These are phyloP conservation scores for Aspergillus intermedius DNA, from an alignment of 2,329 filamentous ascomycete genomes.

Conservation along the genomic window DNA sequence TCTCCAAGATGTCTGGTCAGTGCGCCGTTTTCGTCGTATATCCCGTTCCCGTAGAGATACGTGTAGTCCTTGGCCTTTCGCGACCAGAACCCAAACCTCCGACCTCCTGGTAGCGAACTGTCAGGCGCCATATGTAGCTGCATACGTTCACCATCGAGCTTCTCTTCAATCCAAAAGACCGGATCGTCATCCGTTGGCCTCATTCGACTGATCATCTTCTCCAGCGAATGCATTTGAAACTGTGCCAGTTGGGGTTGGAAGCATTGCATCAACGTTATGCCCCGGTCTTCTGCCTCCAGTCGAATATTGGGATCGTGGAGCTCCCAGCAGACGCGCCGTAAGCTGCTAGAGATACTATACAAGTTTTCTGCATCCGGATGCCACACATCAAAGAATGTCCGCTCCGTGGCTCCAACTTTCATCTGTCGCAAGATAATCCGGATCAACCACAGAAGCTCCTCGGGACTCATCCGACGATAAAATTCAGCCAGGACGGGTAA, in stretches of 20 bases:
- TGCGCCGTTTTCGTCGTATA: constrained; percentile 67
- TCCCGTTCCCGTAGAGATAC: constrained; percentile 76
- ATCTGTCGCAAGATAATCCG: constrained; percentile 82
- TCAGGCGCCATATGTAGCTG: constrained; percentile 88
- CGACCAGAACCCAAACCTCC: constrained; percentile 82
- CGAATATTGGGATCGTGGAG: constrained; percentile 66
- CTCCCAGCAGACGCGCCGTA: constrained; percentile 92
- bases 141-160: constrained; percentile 94
- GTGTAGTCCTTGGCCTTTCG: constrained; percentile 95
- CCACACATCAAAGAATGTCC: constrained; percentile 78
- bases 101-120: constrained; percentile 59
- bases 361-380: constrained; percentile 69
- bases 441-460: constrained; percentile 91
- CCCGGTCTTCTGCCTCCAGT: constrained; percentile 67
- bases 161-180: constrained; percentile 96
- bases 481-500: constrained; percentile 73
- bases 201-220: constrained; percentile 67
- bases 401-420: constrained; percentile 73
- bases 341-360: constrained; percentile 85
- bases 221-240: constrained; percentile 77
- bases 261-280: constrained; percentile 80
- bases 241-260: constrained; percentile 94
- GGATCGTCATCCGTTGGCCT: constrained; percentile 61
- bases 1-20: constrained; percentile 71
- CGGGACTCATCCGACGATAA: constrained; percentile 84